Conservation (phyloP, 2,329 filamentous ascomycete genomes). For the Fusarium tjaetaba region DNA sequence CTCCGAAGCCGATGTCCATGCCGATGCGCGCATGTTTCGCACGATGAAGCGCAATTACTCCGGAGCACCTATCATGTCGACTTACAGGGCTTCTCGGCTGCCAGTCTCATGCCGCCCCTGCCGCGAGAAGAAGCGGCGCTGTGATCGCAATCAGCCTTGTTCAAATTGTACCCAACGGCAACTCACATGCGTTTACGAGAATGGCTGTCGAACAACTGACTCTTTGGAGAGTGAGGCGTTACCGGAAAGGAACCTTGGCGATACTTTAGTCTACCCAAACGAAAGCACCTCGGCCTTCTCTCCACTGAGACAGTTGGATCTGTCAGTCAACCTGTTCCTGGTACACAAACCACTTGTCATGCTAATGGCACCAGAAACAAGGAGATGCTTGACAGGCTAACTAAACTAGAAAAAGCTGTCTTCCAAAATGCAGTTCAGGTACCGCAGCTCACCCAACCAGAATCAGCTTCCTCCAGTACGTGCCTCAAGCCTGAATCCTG, state of each 20-base stretch:
- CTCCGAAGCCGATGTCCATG: background rate
- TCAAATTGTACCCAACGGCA: background rate
- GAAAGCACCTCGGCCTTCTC: background rate
- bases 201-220: background rate
- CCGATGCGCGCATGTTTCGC: no score
- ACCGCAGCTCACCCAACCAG: background rate
- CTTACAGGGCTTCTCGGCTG: background rate
- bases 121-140: background rate
- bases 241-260: no score
- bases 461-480: background rate
- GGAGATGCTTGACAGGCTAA: background rate
- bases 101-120: background rate
- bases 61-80: background rate
- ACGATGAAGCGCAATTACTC: background rate
- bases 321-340: background rate
- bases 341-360: background rate
- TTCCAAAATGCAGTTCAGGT: background rate
- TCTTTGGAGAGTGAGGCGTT: background rate
- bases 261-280: background rate
- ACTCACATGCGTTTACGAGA: background rate
- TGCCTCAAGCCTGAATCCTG: no score
- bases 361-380: background rate
- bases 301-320: background rate
- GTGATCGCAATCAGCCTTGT: constrained; percentile 7
- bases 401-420: background rate